Percentiles rank a stretch among this genome's conserved stretches.
phyloP scores from a whole-genome alignment of 2,329 filamentous ascomycete genomes.

The Xylaria hypoxylon region DNA sequence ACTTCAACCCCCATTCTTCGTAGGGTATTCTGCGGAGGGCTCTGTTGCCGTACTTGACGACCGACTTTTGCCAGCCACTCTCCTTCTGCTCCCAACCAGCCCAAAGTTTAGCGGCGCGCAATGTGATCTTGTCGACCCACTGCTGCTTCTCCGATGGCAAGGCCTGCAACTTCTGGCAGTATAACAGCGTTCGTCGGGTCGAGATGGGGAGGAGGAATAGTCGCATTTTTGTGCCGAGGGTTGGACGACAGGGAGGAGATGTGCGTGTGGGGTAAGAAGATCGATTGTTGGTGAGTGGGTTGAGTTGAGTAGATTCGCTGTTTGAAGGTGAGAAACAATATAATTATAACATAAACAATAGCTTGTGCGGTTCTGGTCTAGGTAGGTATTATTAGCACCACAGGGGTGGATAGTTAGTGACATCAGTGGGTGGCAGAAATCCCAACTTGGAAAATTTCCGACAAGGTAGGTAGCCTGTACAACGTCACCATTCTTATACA shows the following conservation, averaged over 20 bases:
- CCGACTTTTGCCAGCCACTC: conserved; percentile 85
- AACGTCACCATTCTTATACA: no score
- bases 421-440: conserved; percentile 17
- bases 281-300: neutral
- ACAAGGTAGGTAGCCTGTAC: no score
- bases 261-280: neutral
- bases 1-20: conserved; percentile 98
- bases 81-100: conserved; percentile 87
- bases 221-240: conserved; percentile 72
- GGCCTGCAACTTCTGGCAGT: conserved; percentile 80
- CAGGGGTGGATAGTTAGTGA: conserved; percentile 18
- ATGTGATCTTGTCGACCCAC: conserved; percentile 75
- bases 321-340: neutral
- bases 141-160: conserved; percentile 65
- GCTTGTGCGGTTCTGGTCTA: conserved; percentile 10
- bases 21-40: conserved; percentile 89
- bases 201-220: conserved; percentile 94
- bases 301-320: neutral
- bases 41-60: conserved; percentile 88
- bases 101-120: conserved; percentile 82
- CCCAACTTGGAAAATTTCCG: no score
- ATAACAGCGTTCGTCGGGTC: conserved; percentile 89
- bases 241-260: conserved; percentile 2
- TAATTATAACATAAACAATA: neutral
- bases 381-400: conserved; percentile 16